These are phyloP conservation scores for Melastoma candidum DNA, from an alignment of 441 rosid genomes.

Conservation along the genomic window DNA sequence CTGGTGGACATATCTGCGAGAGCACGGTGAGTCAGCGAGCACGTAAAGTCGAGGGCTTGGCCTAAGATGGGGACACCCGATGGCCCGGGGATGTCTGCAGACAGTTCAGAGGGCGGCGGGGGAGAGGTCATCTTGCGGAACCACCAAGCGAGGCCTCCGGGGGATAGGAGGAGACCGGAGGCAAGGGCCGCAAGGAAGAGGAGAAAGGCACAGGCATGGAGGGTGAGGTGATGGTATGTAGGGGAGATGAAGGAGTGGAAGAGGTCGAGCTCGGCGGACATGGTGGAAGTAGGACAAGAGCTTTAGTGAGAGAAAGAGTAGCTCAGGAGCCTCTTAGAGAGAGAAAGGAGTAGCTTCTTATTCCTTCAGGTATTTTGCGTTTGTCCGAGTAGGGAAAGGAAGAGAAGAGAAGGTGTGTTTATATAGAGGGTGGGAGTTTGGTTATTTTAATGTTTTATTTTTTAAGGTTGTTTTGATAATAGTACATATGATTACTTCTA, in stretches of 20 bases:
- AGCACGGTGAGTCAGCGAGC: constrained; percentile 38
- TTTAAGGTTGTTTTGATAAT: too few relatives aligned
- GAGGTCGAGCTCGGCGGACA: constrained; percentile 28
- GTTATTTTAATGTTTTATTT: too few relatives aligned
- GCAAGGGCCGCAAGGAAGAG: constrained; percentile 22
- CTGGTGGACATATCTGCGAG: constrained; percentile 29
- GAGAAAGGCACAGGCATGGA: constrained; percentile 24
- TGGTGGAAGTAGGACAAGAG: constrained; percentile 11
- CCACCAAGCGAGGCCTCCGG: constrained; percentile 77
- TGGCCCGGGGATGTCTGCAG: constrained; percentile 47
- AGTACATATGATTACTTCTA: too few relatives aligned
- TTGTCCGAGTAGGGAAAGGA: too few relatives aligned
- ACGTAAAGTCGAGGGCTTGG: constrained; percentile 30
- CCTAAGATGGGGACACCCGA: constrained; percentile 51
- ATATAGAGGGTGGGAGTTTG: too few relatives aligned
- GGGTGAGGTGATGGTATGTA: constrained; percentile 18
- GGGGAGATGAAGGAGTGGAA: constrained; percentile 17
- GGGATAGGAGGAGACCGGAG: constrained; percentile 33
- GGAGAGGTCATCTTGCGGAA: constrained; percentile 24
- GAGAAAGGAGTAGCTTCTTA: too few relatives aligned
- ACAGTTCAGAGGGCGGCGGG: constrained; percentile 11
- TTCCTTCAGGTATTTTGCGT: too few relatives aligned
- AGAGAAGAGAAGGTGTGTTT: too few relatives aligned
- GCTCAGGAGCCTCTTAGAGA: too few relatives aligned
- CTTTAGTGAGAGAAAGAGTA: too few relatives aligned